Evolutionary conservation across 768 basidiomycete genomes (phyloP).

Genomic region (Tricholoma terreum): DNA sequence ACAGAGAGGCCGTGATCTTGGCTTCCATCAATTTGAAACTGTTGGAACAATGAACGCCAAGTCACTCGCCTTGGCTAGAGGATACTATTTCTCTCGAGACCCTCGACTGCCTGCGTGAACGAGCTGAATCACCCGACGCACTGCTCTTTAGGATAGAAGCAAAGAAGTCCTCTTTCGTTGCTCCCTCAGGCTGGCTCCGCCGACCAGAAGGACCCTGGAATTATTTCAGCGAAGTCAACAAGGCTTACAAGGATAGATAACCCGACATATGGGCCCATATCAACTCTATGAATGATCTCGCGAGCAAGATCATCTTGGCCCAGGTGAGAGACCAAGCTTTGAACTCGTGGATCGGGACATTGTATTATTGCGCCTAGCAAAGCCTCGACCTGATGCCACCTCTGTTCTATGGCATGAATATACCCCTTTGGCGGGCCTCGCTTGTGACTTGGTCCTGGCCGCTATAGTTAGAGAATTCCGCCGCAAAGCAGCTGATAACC

Average conservation of each 20-base stretch:
- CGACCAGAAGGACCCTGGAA: conserved; percentile 68
- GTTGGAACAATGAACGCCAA: conserved; percentile 1
- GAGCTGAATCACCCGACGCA: conserved; percentile 48
- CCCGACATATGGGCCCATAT: conserved; percentile 75
- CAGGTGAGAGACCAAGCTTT: conserved; percentile 58
- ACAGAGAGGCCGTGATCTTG: conserved; percentile 60
- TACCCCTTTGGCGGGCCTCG: conserved; percentile 89
- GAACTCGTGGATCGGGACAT: conserved; percentile 64
- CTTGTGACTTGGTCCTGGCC: conserved; percentile 70
- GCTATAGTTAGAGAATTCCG: neutral
- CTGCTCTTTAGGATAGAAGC: conserved; percentile 64
- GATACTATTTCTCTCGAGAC: conserved; percentile 80
- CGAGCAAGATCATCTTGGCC: conserved; percentile 72
- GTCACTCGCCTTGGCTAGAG: conserved; percentile 50
- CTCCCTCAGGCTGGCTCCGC: conserved; percentile 52
- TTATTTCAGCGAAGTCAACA: conserved; percentile 5
- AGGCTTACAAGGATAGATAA: neutral
- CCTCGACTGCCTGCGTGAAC: conserved; percentile 70
- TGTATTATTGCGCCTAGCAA: conserved; percentile 80
- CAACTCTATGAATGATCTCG: conserved; percentile 74
- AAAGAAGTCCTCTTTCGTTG: conserved; percentile 77
- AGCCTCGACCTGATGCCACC: conserved; percentile 91
- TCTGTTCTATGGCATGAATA: conserved; percentile 88
- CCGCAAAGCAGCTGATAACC: neutral
- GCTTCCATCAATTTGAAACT: conserved; percentile 4